Conservation (phyloP, 306 rosid genomes). For the Trifolium pratense region DNA sequence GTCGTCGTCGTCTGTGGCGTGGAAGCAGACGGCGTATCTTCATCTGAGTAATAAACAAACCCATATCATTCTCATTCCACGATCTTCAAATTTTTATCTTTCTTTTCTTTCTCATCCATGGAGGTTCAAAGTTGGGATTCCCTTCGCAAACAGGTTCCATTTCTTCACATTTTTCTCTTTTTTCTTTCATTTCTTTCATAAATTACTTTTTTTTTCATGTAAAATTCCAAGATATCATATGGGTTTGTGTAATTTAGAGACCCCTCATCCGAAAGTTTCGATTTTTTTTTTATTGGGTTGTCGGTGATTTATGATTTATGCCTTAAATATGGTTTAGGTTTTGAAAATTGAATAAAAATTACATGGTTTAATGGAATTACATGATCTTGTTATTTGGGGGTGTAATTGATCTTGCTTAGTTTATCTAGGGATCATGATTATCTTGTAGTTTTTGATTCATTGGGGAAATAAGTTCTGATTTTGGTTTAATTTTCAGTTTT, state of each 20-base stretch:
- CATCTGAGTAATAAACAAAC: constrained; percentile 38
- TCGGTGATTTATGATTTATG: background rate
- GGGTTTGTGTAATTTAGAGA: constrained; percentile 16
- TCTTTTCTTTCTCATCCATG: constrained; percentile 46
- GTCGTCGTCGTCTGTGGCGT: constrained; percentile 29
- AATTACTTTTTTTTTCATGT: background rate
- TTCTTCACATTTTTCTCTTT: background rate
- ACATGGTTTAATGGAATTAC: background rate
- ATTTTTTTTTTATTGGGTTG: background rate
- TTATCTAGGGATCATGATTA: background rate
- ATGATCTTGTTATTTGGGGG: constrained; percentile 11
- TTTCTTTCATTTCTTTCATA: background rate
- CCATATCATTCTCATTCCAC: background rate
- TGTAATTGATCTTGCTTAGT: constrained; percentile 26
- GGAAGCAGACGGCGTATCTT: constrained; percentile 41
- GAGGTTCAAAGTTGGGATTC: constrained; percentile 83
- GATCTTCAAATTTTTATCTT: background rate
- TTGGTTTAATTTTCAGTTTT: background rate
- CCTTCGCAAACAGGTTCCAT: constrained; percentile 82
- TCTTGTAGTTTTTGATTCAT: constrained; percentile 9
- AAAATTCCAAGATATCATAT: background rate
- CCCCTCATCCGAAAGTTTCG: background rate
- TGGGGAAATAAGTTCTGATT: background rate
- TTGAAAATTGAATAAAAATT: constrained; percentile 6
- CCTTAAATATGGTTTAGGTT: background rate